Evolutionary conservation across 2,329 filamentous ascomycete genomes (phyloP).

Genomic region (Monosporascus cannonballus): DNA sequence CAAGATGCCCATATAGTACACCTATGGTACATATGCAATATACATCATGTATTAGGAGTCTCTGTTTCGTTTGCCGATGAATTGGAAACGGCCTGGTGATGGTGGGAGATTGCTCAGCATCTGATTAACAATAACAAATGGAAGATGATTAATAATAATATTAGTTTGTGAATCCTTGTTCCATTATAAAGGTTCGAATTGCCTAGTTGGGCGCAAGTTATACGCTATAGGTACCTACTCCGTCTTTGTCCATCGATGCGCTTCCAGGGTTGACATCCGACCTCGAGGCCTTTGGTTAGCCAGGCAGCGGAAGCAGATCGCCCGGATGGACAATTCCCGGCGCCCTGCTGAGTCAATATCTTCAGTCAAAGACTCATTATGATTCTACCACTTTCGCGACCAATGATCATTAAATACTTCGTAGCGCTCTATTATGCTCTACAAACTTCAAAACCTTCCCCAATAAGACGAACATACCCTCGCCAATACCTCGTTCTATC

Average conservation of each 20-base stretch:
- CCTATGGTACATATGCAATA: background rate
- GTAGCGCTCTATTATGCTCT: background rate
- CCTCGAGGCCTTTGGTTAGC: background rate
- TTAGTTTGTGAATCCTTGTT: background rate
- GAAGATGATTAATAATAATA: background rate
- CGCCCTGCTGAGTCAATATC: background rate
- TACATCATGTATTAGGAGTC: background rate
- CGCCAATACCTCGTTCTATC: too few relatives aligned
- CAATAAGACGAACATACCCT: too few relatives aligned
- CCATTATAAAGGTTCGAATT: background rate
- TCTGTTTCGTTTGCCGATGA: constrained; percentile 8
- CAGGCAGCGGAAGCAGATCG: background rate
- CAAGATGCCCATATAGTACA: background rate
- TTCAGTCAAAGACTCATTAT: background rate
- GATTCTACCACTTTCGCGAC: background rate
- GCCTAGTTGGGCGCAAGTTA: too few relatives aligned
- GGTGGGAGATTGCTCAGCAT: background rate
- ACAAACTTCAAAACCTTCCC: background rate
- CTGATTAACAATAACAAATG: background rate
- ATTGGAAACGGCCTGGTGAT: constrained; percentile 5
- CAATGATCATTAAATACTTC: background rate
- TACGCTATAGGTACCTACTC: too few relatives aligned
- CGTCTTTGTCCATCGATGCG: too few relatives aligned
- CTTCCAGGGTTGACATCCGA: too few relatives aligned
- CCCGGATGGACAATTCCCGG: background rate